phyloP scores from a whole-genome alignment of 768 basidiomycete genomes.

The Floccularia luteovirens region DNA sequence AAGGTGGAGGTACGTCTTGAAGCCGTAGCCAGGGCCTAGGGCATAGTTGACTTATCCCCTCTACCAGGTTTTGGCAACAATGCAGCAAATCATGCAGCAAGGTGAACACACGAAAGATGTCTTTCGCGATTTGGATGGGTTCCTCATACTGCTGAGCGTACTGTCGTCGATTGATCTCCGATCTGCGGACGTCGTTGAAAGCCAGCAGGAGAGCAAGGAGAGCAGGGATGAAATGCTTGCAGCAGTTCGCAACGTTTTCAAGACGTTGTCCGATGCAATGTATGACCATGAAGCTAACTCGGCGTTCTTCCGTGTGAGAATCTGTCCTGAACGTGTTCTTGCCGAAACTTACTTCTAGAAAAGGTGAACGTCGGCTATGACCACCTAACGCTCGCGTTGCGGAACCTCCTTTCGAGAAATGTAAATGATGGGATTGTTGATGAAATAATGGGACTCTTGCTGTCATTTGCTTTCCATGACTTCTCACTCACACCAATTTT shows the following conservation, averaged over 20 bases:
- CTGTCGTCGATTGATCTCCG: constrained; percentile 49
- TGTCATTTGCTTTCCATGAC: constrained; percentile 61
- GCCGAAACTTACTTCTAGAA: constrained; percentile 22
- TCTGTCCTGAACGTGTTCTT: too few species aligned
- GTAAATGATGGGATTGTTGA: constrained; percentile 39
- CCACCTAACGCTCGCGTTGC: constrained; percentile 52
- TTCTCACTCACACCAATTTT: constrained; percentile 55
- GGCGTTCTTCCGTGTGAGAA: constrained; percentile 61
- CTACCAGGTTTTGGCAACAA: constrained; percentile 52
- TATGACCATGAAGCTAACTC: constrained; percentile 46
- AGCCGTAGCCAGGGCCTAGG: not conserved
- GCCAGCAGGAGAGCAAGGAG: constrained; percentile 24
- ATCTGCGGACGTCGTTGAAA: constrained; percentile 20
- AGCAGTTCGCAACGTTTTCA: constrained; percentile 52
- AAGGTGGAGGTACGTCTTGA: constrained; percentile 43
- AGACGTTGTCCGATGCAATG: constrained; percentile 59
- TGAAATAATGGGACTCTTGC: constrained; percentile 57
- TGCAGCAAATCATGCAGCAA: constrained; percentile 61
- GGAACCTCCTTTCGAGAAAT: constrained; percentile 41
- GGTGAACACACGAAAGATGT: constrained; percentile 61
- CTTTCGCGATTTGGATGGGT: constrained; percentile 79
- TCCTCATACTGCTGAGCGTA: constrained; percentile 65
- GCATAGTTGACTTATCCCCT: not conserved
- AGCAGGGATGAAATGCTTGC: constrained; percentile 34
- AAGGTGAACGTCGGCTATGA: constrained; percentile 61